Percentiles rank a stretch among this genome's conserved stretches.
These are phyloP conservation scores for Geotrichum klebahnii DNA, from an alignment of 1,139 yeast species.

Conservation along the genomic window DNA sequence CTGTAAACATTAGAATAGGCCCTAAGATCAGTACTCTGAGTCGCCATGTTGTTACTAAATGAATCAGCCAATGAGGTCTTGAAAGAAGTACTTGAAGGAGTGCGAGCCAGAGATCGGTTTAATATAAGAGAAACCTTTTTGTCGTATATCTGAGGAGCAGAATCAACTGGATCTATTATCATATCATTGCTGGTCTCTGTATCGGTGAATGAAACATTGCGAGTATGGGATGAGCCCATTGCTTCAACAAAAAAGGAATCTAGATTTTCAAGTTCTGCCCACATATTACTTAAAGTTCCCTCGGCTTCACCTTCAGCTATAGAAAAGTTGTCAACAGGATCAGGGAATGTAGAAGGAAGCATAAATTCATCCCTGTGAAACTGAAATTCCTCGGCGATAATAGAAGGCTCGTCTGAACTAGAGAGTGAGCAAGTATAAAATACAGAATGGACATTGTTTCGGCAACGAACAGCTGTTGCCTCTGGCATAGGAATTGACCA, in stretches of 20 bases:
- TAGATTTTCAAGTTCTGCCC: slow-evolving; percentile 92
- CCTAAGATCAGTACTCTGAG: slow-evolving; percentile 10
- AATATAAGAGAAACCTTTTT: slow-evolving; percentile 72
- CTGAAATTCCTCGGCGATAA: slow-evolving; percentile 34
- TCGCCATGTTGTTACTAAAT: slow-evolving; percentile 28
- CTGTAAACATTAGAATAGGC: slow-evolving; percentile 9
- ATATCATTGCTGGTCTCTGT: slow-evolving; percentile 45
- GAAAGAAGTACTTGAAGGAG: slow-evolving; percentile 72
- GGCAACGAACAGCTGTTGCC: slow-evolving; percentile 76
- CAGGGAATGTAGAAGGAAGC: slow-evolving; percentile 24
- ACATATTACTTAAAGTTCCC: slow-evolving; percentile 84
- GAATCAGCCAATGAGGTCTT: slow-evolving; percentile 58
- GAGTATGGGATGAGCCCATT: slow-evolving; percentile 34
- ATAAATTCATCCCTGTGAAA: slow-evolving; percentile 57
- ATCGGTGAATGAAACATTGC: slow-evolving; percentile 40
- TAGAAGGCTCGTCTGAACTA: slow-evolving; percentile 28
- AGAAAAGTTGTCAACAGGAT: slow-evolving; percentile 29
- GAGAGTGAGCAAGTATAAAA: slow-evolving; percentile 69
- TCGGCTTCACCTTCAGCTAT: slow-evolving; percentile 38
- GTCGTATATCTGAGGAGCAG: slow-evolving; percentile 75
- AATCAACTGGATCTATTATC: slow-evolving; percentile 49
- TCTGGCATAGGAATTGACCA: slow-evolving; percentile 98
- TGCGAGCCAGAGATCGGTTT: slow-evolving; percentile 68
- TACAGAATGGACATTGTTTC: slow-evolving; percentile 93
- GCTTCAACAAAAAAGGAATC: slow-evolving; percentile 89